Evolutionary conservation across 768 basidiomycete species (phyloP), one percentile per base, ranked within the genome.

Genomic region (Pulveroboletus ravenelii): DNA sequence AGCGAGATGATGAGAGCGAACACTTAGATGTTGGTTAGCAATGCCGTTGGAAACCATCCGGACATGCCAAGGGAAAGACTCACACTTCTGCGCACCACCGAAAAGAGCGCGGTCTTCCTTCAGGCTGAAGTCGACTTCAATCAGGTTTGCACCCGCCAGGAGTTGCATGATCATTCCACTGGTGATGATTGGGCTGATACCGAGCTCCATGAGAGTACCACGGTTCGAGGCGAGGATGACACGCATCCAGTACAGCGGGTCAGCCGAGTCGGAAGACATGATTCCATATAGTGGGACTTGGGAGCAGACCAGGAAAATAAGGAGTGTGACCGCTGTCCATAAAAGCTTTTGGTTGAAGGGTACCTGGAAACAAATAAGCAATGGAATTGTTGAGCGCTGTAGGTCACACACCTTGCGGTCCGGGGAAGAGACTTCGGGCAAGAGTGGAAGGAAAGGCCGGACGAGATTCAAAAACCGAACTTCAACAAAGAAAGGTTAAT

Each of bases 141-240:
- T 90, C 64, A 99, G 76, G 70, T 93, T 97, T 36, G 96, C 95
- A 49, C 96, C 96, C 15, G 95, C 93, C 54, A 99, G 79, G 39
- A 99, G 85, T 72, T 99, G 96, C 91, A 99, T 98, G 71, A 97
- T 99, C 95, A 97, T 98, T 63, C 96, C 96, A 45, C 88, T 90
- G 10, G 96, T 99, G 68, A 98, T 83, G 65, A 98, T 96, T 36
- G 96, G 96, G 27, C 85, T 94, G 62, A 98, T 98, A 53, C 96
- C 95, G 54, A 99, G 84, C 72, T 99, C 96, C 96, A 99, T 99
- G 54, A 98, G 85, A 1, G 96, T 98, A 56, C 96, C 96, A 53
- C 95, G 83, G 75, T 98, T 98, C 7, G 93, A 96, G 20, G 96
- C 95, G 53, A 99, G 82, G 73, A 99, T 98, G 75, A 95, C 95